A percentile compares a stretch with the other conserved stretches of the same genome.
phyloP scores from a whole-genome alignment of 371 early-diverging fungal species.

The Actinomortierella wolfii region DNA sequence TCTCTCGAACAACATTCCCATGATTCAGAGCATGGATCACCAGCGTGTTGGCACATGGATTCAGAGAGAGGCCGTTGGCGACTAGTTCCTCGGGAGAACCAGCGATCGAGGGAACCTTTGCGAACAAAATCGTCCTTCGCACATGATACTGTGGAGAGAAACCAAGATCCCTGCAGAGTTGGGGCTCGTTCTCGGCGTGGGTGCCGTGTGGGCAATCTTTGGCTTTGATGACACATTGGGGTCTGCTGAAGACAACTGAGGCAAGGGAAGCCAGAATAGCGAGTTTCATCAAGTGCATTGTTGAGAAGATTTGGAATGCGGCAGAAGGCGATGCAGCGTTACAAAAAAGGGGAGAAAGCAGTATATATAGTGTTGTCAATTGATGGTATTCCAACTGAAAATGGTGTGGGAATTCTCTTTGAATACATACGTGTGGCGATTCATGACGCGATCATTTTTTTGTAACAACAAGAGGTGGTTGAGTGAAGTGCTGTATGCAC shows the following conservation, averaged over 20 bases:
- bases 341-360: background rate
- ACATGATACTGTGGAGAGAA: conserved; percentile 5
- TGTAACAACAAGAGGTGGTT: no score
- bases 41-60: background rate
- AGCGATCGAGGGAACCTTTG: conserved; percentile 2
- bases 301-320: background rate
- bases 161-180: conserved; percentile 8
- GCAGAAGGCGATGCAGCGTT: background rate
- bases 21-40: background rate
- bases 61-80: conserved; percentile 3
- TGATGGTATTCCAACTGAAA: no score
- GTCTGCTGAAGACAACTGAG: conserved; percentile 8
- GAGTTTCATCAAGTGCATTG: conserved; percentile 2
- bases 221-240: background rate
- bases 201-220: conserved; percentile 9
- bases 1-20: no score
- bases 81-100: conserved; percentile 6
- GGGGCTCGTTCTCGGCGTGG: conserved; percentile 14
- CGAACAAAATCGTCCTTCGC: background rate
- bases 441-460: no score
- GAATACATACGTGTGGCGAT: no score
- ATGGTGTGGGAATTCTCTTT: no score
- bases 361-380: background rate
- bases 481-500: no score
- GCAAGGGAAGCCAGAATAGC: conserved; percentile 3